Percentiles rank a stretch among this genome's conserved stretches.
These are phyloP conservation scores for Trametes meyenii DNA, from an alignment of 768 basidiomycete species.

Conservation along the genomic window DNA sequence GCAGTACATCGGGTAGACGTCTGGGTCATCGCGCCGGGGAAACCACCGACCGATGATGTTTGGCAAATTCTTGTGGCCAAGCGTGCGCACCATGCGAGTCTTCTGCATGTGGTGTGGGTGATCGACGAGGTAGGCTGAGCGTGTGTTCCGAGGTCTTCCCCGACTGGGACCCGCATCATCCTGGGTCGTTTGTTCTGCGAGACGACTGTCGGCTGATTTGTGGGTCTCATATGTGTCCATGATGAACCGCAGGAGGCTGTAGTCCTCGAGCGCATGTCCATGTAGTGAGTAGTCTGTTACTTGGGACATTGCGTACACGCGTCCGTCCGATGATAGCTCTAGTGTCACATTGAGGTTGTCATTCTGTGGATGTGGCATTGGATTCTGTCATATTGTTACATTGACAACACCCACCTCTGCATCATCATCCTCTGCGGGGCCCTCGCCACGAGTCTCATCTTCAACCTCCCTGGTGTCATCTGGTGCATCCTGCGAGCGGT, in stretches of 20 bases:
- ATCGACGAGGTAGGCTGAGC: neutral
- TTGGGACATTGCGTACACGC: no score
- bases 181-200: neutral
- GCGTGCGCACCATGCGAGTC: conserved; percentile 26
- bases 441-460: no score
- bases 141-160: neutral
- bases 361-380: neutral
- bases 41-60: conserved; percentile 42
- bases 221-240: neutral
- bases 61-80: conserved; percentile 39
- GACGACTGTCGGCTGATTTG: no score
- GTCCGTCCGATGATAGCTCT: neutral
- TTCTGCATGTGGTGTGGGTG: conserved; percentile 15
- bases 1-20: conserved; percentile 34
- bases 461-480: no score
- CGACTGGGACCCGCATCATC: no score
- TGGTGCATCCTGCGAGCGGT: no score
- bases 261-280: no score
- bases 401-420: no score
- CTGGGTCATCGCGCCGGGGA: conserved; percentile 33
- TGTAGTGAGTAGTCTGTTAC: no score
- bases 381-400: no score
- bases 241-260: no score
- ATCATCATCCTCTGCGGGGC: no score
- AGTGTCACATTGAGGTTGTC: neutral